Percentiles rank a stretch among this genome's conserved stretches.
phyloP scores from a whole-genome alignment of 805 yeast genomes.

The Middelhovenomyces tepae region DNA sequence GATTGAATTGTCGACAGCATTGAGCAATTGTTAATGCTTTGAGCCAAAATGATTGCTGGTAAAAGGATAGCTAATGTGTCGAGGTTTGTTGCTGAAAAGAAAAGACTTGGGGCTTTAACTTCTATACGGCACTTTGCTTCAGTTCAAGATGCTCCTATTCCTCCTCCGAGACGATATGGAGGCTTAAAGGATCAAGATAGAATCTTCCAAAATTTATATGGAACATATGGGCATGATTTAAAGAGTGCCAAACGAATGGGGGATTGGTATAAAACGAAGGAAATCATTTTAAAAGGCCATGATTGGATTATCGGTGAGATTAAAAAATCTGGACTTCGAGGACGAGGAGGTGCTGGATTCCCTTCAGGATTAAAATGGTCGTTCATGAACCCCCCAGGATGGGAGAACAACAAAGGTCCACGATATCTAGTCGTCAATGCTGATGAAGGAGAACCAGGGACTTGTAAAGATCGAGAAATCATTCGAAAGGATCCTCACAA shows the following conservation, averaged over 20 bases:
- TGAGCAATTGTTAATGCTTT: no score
- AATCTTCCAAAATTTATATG: slow-evolving; percentile 77
- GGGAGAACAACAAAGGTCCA: slow-evolving; percentile 89
- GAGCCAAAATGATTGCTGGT: no score
- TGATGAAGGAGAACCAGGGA: slow-evolving; percentile 93
- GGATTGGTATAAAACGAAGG: slow-evolving; percentile 89
- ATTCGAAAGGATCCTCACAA: slow-evolving; percentile 88
- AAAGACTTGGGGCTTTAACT: no score
- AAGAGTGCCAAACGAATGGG: slow-evolving; percentile 72
- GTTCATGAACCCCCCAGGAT: slow-evolving; percentile 91
- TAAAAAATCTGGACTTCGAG: slow-evolving; percentile 77
- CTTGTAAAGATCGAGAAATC: slow-evolving; percentile 88
- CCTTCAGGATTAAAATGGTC: slow-evolving; percentile 90
- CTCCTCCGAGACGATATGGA: slow-evolving; percentile 45
- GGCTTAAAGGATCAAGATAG: slow-evolving; percentile 78
- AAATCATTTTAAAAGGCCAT: slow-evolving; percentile 73
- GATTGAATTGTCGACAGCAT: no score
- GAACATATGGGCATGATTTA: slow-evolving; percentile 65
- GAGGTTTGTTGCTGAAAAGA: no score
- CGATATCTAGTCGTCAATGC: slow-evolving; percentile 84
- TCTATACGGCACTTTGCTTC: slow-evolving; percentile 7
- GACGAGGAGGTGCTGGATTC: slow-evolving; percentile 93
- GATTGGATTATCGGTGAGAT: slow-evolving; percentile 85
- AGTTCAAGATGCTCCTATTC: slow-evolving; percentile 10
- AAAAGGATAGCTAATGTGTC: no score